Evolutionary conservation across 106 monocot species (phyloP).

Genomic region (Dendrobium officinale): DNA sequence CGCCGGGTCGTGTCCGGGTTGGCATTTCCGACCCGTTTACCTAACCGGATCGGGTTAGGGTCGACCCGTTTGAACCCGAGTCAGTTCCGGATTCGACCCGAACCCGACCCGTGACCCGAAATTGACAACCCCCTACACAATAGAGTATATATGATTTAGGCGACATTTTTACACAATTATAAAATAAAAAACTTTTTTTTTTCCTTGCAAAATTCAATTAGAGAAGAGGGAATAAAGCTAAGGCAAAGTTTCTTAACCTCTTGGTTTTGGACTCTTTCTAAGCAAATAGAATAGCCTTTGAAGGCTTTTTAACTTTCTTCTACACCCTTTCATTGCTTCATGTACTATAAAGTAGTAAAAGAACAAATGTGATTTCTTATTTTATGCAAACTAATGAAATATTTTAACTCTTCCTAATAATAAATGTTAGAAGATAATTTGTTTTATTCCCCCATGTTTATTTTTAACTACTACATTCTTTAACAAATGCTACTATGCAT

Average conservation of each 20-base stretch:
- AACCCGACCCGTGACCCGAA: no score
- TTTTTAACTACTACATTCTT: background rate
- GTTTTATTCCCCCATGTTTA: background rate
- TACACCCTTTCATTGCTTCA: background rate
- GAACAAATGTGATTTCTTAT: background rate
- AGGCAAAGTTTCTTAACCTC: background rate
- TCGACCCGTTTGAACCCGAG: no score
- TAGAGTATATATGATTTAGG: no score
- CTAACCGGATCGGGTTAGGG: no score
- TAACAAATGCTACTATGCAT: background rate
- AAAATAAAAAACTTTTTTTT: no score
- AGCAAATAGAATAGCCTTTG: background rate
- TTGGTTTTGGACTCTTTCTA: constrained; percentile 3
- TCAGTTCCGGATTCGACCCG: no score
- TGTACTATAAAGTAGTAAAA: background rate
- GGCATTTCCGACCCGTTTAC: no score
- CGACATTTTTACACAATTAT: no score
- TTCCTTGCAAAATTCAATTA: no score
- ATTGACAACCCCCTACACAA: no score
- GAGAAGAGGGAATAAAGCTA: background rate
- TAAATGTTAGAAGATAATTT: constrained; percentile 2
- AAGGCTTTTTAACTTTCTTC: background rate
- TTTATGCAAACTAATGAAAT: background rate
- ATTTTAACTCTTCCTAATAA: background rate
- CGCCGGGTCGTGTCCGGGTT: no score